Base-by-base conservation (phyloP, 768 basidiomycete genomes). In the Auriculariales sp. region DNA sequence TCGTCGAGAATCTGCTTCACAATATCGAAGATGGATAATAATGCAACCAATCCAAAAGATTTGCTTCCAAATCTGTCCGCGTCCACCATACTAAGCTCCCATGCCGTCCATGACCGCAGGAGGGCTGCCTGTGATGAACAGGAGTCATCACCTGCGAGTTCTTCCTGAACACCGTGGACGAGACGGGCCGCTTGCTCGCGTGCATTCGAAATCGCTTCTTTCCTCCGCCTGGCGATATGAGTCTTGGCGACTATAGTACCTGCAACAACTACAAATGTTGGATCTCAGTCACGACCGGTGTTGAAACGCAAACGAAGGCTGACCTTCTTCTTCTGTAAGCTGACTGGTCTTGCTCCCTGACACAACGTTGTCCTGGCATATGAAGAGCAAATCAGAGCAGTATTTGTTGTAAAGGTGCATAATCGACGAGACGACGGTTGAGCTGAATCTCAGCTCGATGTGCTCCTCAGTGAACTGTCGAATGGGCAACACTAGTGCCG, bases 171-270 rank as follows among this genome's bases (percentile, higher is more conserved):
- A 22, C 61, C 63, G 7, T 68, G 64, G 10, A 78, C 78, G 19
- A 83, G 69, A 5, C 67, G 55, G 39, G 72, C 67, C 0, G 75
- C 78, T 48, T 72, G 71, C 42, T 79, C 78, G 44, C 79, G 67
- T 49, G 83, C 56, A 48, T 69, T 70, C 1, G 75, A 65, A 56
- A 79, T 81, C 30, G 68, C 74, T 61, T 4, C 54, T 51, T 63
- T 69, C 22, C 79, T 68, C 51, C 65, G 68, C 7, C 76, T 68
- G 11, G 72, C 71, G 55, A 82, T 77, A 0, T 78, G 73, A 11
- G 69, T 75, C 52, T 79, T 78, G 17, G 79, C 78, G 0, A 74
- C 65, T 52, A 83, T 83, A 0, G 81, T 81, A 0, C 83, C 82
- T 15, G 82, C 60, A 2, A 79, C 62, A 0, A 72, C 78, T n/a